Evolutionary conservation across 768 basidiomycete genomes (phyloP).

Genomic region (Clathrus columnatus): DNA sequence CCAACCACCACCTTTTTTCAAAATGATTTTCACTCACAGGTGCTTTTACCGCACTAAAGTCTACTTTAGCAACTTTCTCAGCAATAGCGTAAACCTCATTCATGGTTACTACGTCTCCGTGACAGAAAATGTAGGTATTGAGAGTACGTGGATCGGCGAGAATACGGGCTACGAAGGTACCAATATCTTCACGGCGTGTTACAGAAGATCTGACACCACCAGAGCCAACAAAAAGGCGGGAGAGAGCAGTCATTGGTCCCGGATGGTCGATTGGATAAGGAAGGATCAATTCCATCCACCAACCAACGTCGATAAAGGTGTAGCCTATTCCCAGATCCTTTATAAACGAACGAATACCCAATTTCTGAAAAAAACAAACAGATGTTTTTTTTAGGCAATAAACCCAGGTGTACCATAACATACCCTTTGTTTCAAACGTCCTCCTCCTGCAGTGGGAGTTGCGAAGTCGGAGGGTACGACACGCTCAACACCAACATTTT

Average conservation of each 20-base stretch:
- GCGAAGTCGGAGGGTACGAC: conserved; percentile 21
- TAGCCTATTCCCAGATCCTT: conserved; percentile 18
- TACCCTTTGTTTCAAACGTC: too few relatives aligned
- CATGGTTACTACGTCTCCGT: conserved; percentile 21
- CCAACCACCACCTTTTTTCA: too few relatives aligned
- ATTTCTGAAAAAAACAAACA: conserved; percentile 18
- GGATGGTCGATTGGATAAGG: background rate
- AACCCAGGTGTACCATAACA: too few relatives aligned
- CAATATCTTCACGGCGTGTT: conserved; percentile 20
- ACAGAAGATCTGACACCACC: conserved; percentile 17
- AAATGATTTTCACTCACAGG: background rate
- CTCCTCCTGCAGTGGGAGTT: conserved; percentile 13
- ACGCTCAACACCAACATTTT: conserved; percentile 17
- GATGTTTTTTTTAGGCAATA: background rate
- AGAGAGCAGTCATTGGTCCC: conserved; percentile 10
- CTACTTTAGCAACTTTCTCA: conserved; percentile 19
- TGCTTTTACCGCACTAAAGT: conserved; percentile 12
- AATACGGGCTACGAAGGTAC: conserved; percentile 23
- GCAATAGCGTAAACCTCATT: conserved; percentile 17
- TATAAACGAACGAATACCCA: conserved; percentile 20
- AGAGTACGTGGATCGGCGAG: conserved; percentile 25
- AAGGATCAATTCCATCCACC: conserved; percentile 21
- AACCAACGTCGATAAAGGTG: conserved; percentile 27
- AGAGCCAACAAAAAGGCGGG: conserved; percentile 12
- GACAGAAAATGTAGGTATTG: conserved; percentile 22